Evolutionary conservation across 371 early-diverging fungal genomes (phyloP).

Genomic region (Batkoa obscura): DNA sequence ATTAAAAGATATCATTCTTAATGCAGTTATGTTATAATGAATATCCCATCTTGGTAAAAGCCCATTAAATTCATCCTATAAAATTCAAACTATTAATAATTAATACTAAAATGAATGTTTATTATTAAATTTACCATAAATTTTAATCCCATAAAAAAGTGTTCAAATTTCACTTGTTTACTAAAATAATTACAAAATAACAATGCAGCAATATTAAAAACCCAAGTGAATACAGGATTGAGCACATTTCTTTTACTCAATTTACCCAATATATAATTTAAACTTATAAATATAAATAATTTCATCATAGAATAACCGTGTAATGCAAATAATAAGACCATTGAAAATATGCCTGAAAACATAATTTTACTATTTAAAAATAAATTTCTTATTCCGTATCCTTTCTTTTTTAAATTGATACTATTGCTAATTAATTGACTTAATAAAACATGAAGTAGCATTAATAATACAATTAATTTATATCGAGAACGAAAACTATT

Average conservation of each 20-base stretch:
- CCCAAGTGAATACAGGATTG: slow-evolving; percentile 55
- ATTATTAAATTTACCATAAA: slow-evolving; percentile 34
- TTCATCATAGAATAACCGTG: slow-evolving; percentile 51
- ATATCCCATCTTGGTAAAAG: slow-evolving; percentile 66
- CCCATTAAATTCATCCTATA: slow-evolving; percentile 35
- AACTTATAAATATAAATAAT: slow-evolving; percentile 30
- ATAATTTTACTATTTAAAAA: slow-evolving; percentile 13
- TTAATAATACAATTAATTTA: slow-evolving; percentile 30
- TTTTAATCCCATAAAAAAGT: slow-evolving; percentile 27
- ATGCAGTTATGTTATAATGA: slow-evolving; percentile 72
- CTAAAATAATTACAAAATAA: slow-evolving; percentile 48
- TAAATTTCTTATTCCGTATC: slow-evolving; percentile 13
- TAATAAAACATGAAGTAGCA: slow-evolving; percentile 21
- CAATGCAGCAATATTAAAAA: slow-evolving; percentile 47
- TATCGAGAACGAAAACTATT: slow-evolving; percentile 54
- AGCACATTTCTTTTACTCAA: slow-evolving; percentile 21
- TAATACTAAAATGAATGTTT: neutral
- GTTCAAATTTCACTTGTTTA: slow-evolving; percentile 42
- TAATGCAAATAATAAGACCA: slow-evolving; percentile 32
- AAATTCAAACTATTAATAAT: no score
- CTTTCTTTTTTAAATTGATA: slow-evolving; percentile 9
- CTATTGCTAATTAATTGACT: slow-evolving; percentile 17
- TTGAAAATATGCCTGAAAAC: slow-evolving; percentile 35
- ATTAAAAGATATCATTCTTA: slow-evolving; percentile 74
- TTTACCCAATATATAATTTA: slow-evolving; percentile 44